phyloP scores from a whole-genome alignment of 805 yeast species.

The Suhomyces vadensis region DNA sequence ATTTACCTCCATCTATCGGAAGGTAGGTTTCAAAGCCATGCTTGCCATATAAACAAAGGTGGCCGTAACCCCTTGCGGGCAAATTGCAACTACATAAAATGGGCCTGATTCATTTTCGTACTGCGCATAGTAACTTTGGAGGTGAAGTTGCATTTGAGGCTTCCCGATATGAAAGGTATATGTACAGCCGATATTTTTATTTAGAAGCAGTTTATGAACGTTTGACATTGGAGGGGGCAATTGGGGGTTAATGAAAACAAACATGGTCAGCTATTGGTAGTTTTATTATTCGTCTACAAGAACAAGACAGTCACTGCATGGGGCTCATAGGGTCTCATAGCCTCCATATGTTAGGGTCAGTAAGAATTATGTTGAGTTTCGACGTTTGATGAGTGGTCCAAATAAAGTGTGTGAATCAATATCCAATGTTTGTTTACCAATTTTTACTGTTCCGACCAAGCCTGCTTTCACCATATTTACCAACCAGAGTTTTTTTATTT shows the following conservation, averaged over 20 bases:
- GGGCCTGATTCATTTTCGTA: neutral
- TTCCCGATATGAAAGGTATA: neutral
- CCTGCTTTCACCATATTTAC: neutral
- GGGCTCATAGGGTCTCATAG: slow-evolving; percentile 2
- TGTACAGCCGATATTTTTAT: slow-evolving; percentile 1
- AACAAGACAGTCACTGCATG: neutral
- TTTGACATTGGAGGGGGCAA: neutral
- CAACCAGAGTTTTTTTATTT: neutral
- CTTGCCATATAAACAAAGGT: slow-evolving; percentile 2
- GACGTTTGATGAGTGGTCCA: too few species aligned
- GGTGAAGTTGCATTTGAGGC: neutral
- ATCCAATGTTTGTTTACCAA: neutral
- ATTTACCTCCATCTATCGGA: neutral
- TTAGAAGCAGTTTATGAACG: slow-evolving; percentile 1
- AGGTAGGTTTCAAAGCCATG: neutral
- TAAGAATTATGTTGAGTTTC: too few species aligned
- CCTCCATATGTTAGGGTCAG: neutral
- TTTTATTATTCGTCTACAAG: too few species aligned
- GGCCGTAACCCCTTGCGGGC: slow-evolving; percentile 1
- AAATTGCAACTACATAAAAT: neutral
- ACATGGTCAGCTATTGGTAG: neutral
- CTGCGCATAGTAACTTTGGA: neutral
- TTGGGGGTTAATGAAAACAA: neutral
- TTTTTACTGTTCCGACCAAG: neutral
- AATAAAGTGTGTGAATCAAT: too few species aligned